A percentile compares a stretch with the other conserved stretches of the same genome.
Conservation (phyloP, 495 filamentous ascomycete genomes). For the Penicillium maclennaniae region DNA sequence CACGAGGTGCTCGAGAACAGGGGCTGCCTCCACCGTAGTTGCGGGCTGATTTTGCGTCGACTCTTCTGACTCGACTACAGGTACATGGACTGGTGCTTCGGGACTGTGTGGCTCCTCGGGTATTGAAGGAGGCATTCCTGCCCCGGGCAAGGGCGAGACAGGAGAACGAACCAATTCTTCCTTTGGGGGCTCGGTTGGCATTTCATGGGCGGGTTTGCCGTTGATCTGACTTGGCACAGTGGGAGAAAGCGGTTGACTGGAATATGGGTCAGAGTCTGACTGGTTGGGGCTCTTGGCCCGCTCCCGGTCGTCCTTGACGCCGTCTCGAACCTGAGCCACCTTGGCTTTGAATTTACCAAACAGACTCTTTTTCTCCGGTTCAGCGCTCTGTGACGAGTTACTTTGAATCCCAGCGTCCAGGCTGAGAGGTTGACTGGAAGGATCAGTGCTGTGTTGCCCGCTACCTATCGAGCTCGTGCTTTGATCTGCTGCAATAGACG, state of each 20-base stretch:
- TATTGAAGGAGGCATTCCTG: constrained; percentile 37
- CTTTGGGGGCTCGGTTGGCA: constrained; percentile 18
- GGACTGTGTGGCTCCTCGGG: constrained; percentile 41
- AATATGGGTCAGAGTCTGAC: constrained; percentile 29
- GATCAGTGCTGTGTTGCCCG: constrained; percentile 37
- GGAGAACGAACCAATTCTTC: constrained; percentile 27
- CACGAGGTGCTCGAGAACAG: background rate
- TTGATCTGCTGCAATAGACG: constrained; percentile 60
- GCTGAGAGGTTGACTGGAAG: constrained; percentile 38
- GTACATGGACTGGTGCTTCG: constrained; percentile 14
- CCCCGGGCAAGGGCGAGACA: constrained; percentile 31
- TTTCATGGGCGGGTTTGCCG: constrained; percentile 27
- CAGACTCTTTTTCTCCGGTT: constrained; percentile 63
- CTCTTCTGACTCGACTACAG: background rate
- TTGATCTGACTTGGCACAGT: constrained; percentile 12
- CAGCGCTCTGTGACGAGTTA: constrained; percentile 35
- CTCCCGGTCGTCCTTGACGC: constrained; percentile 58
- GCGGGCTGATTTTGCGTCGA: background rate
- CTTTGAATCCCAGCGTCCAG: constrained; percentile 36
- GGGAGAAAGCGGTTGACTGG: constrained; percentile 29
- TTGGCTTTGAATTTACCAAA: constrained; percentile 83
- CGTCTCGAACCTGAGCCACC: constrained; percentile 72
- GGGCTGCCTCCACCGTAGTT: background rate
- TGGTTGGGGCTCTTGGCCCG: constrained; percentile 52
- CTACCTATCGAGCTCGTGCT: constrained; percentile 70